Evolutionary conservation across 75 land plant species (phyloP).

Genomic region (Pseudotsuga menziesii): DNA sequence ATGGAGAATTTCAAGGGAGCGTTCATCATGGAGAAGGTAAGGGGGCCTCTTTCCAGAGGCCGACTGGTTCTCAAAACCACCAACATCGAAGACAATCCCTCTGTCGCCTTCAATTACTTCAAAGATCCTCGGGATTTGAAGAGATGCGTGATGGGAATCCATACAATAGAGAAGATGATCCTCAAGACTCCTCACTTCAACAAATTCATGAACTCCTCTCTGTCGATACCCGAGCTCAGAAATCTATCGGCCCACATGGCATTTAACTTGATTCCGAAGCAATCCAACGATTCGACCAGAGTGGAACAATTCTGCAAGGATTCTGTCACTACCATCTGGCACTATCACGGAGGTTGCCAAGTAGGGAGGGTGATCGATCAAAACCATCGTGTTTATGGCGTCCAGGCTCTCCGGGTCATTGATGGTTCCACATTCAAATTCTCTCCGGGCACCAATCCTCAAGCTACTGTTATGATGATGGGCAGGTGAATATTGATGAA

Average conservation of each 20-base stretch:
- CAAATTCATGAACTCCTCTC: constrained; percentile 14
- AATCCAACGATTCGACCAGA: constrained; percentile 18
- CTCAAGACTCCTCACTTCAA: constrained; percentile 34
- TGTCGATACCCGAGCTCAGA: constrained; percentile 10
- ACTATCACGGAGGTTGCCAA: constrained; percentile 64
- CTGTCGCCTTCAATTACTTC: constrained; percentile 89
- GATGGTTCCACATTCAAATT: constrained; percentile 58
- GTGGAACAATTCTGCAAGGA: constrained; percentile 54
- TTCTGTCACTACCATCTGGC: constrained; percentile 58
- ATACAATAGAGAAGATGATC: constrained; percentile 38
- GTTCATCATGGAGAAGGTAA: constrained; percentile 59
- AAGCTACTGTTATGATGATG: constrained; percentile 82
- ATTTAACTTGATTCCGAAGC: constrained; percentile 31
- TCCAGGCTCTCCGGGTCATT: constrained; percentile 44
- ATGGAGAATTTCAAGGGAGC: background rate
- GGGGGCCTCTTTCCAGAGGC: constrained; percentile 72
- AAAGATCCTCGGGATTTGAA: constrained; percentile 50
- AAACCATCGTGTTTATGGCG: constrained; percentile 42
- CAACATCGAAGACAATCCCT: constrained; percentile 62
- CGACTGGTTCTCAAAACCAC: constrained; percentile 40
- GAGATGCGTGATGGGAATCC: constrained; percentile 65
- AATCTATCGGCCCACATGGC: constrained; percentile 19
- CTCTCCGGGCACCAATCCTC: constrained; percentile 72
- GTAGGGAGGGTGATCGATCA: constrained; percentile 42
- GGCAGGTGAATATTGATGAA: constrained; percentile 27